A percentile compares a stretch with the other conserved stretches of the same genome.
phyloP scores from a whole-genome alignment of 2,329 filamentous ascomycete genomes.

The Colletotrichum sp. region DNA sequence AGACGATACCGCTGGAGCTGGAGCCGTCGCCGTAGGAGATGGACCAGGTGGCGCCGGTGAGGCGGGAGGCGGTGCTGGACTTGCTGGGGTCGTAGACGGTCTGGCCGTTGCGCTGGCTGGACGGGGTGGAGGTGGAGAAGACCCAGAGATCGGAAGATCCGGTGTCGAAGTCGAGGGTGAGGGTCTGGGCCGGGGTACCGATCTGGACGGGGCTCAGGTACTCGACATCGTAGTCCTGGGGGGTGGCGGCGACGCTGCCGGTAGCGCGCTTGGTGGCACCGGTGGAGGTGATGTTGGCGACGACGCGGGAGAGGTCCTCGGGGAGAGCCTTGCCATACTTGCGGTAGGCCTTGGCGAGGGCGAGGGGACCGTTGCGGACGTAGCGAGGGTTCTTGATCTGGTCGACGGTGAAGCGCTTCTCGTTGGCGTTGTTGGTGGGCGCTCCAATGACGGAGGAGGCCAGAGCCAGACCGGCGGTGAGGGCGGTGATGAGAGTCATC shows the following conservation, averaged over 20 bases:
- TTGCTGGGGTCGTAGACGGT: slow-evolving; percentile 30
- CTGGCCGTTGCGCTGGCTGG: slow-evolving; percentile 27
- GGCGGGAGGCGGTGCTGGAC: slow-evolving; percentile 29
- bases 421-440: slow-evolving; percentile 12
- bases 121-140: slow-evolving; percentile 32
- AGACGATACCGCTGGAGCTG: slow-evolving; percentile 33
- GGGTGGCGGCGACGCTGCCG: slow-evolving; percentile 31
- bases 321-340: slow-evolving; percentile 39
- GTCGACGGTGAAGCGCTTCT: slow-evolving; percentile 30
- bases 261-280: slow-evolving; percentile 27
- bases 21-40: slow-evolving; percentile 37
- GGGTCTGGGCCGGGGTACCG: slow-evolving; percentile 46
- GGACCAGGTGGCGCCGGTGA: slow-evolving; percentile 30
- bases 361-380: slow-evolving; percentile 33
- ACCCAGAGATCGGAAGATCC: slow-evolving; percentile 47
- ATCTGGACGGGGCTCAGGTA: slow-evolving; percentile 44
- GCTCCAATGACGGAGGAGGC: slow-evolving; percentile 25
- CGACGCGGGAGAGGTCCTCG: slow-evolving; percentile 27
- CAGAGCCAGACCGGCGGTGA: slow-evolving; percentile 21
- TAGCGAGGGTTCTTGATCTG: slow-evolving; percentile 40
- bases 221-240: slow-evolving; percentile 35
- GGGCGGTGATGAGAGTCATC: slow-evolving; percentile 14
- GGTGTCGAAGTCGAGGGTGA: slow-evolving; percentile 50
- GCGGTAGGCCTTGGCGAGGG: slow-evolving; percentile 38
- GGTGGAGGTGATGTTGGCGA: slow-evolving; percentile 23